Percentiles rank a stretch among this genome's conserved stretches.
Evolutionary conservation across 169 alveolate genomes (phyloP).

Genomic region (Plasmodium inui): DNA sequence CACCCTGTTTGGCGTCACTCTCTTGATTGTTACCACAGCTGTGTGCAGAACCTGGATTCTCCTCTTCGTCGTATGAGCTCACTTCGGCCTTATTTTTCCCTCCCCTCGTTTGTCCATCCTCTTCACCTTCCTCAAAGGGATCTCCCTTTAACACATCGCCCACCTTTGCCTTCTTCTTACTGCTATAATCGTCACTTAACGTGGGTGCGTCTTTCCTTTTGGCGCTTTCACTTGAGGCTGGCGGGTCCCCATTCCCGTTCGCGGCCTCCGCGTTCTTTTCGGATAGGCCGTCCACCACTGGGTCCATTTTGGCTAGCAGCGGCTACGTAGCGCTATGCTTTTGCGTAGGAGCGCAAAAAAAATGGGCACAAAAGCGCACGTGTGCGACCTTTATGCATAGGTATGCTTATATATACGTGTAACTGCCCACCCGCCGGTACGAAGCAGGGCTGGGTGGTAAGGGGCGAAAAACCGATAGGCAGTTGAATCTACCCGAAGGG

Average conservation of each 20-base stretch:
- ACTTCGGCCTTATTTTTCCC: neutral
- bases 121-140: neutral
- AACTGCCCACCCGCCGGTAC: neutral
- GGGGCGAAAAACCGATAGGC: neutral
- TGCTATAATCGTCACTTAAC: slow-evolving; percentile 11
- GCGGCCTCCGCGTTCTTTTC: slow-evolving; percentile 1
- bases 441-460: neutral
- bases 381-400: neutral
- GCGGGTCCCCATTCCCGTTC: neutral
- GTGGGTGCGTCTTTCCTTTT: slow-evolving; percentile 18
- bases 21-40: neutral
- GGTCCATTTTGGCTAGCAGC: neutral
- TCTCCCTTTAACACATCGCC: neutral
- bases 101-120: neutral
- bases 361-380: neutral
- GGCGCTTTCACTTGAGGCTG: neutral
- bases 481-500: neutral
- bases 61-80: neutral
- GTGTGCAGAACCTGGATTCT: neutral
- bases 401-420: neutral
- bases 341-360: neutral
- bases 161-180: slow-evolving; percentile 25
- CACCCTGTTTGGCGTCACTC: neutral
- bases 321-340: neutral
- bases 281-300: neutral